phyloP scores from a whole-genome alignment of 2,329 filamentous ascomycete species.

The Botrytis tulipae region DNA sequence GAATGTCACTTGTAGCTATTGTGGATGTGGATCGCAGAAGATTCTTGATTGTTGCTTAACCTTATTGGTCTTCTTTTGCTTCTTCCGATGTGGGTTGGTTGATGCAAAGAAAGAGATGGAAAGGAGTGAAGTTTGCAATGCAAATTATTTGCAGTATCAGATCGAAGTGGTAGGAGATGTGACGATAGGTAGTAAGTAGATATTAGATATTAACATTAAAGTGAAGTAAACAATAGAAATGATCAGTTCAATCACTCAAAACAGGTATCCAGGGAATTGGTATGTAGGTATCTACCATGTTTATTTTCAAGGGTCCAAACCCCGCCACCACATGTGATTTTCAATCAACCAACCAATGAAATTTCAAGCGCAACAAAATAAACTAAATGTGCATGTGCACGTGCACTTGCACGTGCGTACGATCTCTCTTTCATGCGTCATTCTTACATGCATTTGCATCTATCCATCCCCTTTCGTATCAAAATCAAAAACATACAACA shows the following conservation, averaged over 20 bases:
- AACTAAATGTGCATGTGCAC: neutral
- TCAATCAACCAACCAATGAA: neutral
- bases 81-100: neutral
- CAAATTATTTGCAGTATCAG: too few species aligned
- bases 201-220: neutral
- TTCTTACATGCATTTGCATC: neutral
- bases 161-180: neutral
- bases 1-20: neutral
- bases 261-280: neutral
- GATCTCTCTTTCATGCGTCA: slow-evolving; percentile 1
- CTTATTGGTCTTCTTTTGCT: neutral
- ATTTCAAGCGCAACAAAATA: neutral
- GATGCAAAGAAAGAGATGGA: neutral
- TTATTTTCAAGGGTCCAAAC: neutral
- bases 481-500: neutral
- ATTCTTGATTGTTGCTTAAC: neutral
- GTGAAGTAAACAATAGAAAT: neutral
- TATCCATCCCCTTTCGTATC: neutral
- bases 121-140: neutral
- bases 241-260: neutral
- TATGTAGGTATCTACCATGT: neutral
- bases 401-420: neutral
- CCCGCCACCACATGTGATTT: neutral
- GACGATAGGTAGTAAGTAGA: too few species aligned
- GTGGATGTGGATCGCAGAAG: neutral